phyloP scores from a whole-genome alignment of 164 flowering plant genomes.

The Amborella trichopoda region DNA sequence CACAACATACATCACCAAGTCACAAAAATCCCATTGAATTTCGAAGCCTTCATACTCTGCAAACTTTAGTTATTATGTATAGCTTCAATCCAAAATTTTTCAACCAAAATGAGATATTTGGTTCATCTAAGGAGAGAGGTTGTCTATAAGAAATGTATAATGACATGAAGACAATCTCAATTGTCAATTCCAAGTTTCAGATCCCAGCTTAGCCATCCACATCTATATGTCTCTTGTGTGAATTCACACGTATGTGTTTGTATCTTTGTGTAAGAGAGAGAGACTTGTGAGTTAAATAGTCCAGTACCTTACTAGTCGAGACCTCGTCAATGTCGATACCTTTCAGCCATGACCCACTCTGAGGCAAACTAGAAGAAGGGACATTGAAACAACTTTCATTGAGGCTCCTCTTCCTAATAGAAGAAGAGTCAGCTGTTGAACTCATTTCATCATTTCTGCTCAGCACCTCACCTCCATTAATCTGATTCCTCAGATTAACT shows the following conservation, averaged over 20 bases:
- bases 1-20: no score
- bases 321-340: constrained; percentile 12
- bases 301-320: constrained; percentile 11
- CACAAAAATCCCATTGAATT: no score
- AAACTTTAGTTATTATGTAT: no score
- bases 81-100: no score
- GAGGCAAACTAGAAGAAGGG: constrained; percentile 30
- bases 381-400: constrained; percentile 32
- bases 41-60: no score
- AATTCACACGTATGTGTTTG: constrained; percentile 17
- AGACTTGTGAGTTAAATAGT: constrained; percentile 7
- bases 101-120: no score
- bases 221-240: constrained; percentile 15
- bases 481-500: no score
- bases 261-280: constrained; percentile 6
- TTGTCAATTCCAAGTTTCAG: not conserved
- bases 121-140: no score
- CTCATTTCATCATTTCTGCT: constrained; percentile 34
- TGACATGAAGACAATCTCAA: no score
- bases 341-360: no score
- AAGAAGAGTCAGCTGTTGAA: constrained; percentile 85
- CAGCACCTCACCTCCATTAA: constrained; percentile 21
- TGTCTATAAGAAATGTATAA: no score
- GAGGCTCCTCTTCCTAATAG: constrained; percentile 35
- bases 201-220: constrained; percentile 16